phyloP scores from a whole-genome alignment of 768 basidiomycete genomes.

The Chalciporus piperatus region DNA sequence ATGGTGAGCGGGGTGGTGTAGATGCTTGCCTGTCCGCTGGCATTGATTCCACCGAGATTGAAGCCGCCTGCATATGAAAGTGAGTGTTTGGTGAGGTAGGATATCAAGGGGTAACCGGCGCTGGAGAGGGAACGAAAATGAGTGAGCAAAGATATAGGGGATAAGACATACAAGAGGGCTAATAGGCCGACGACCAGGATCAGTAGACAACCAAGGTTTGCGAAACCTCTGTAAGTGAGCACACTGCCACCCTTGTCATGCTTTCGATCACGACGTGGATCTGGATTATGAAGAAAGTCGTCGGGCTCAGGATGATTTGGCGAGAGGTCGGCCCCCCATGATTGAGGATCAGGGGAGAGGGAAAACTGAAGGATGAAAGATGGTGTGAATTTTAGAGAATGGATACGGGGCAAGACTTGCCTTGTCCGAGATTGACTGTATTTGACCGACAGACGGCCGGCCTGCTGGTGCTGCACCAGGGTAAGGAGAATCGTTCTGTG shows the following conservation, averaged over 20 bases:
- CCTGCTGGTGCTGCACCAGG: slow-evolving; percentile 32
- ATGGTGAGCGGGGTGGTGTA: not conserved
- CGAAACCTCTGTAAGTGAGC: slow-evolving; percentile 66
- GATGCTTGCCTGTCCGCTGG: slow-evolving; percentile 58
- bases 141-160: not conserved
- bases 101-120: slow-evolving; percentile 62
- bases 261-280: slow-evolving; percentile 59
- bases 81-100: slow-evolving; percentile 47
- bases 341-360: slow-evolving; percentile 67
- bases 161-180: slow-evolving; percentile 53
- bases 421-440: slow-evolving; percentile 59
- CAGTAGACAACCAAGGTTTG: slow-evolving; percentile 69
- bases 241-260: slow-evolving; percentile 54
- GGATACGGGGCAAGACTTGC: slow-evolving; percentile 24
- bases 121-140: slow-evolving; percentile 30
- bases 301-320: slow-evolving; percentile 57
- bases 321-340: slow-evolving; percentile 69
- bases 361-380: slow-evolving; percentile 49
- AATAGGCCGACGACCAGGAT: slow-evolving; percentile 52
- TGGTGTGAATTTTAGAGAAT: slow-evolving; percentile 1
- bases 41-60: slow-evolving; percentile 75
- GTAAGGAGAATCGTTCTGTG: slow-evolving; percentile 43
- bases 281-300: slow-evolving; percentile 72
- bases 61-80: slow-evolving; percentile 58
- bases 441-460: slow-evolving; percentile 24